Conservation (phyloP, 345 rosid species). For the Conringia planisiliqua region DNA sequence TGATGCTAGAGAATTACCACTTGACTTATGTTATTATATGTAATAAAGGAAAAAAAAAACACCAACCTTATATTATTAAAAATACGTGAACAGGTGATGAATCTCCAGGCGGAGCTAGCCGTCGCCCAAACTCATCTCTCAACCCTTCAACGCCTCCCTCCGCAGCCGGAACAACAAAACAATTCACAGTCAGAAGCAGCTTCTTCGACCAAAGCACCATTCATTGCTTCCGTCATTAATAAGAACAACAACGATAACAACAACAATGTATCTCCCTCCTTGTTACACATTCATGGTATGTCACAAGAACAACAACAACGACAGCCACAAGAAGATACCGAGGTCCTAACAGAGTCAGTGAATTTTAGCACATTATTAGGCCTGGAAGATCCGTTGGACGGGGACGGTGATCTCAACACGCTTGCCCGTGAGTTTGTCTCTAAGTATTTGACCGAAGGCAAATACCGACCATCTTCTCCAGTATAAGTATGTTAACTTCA, state of each 20-base stretch:
- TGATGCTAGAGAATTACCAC: not conserved
- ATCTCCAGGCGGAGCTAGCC: constrained; percentile 71
- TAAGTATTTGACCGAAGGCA: constrained; percentile 43
- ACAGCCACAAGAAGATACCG: not conserved
- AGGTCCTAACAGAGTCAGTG: not conserved
- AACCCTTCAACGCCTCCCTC: constrained; percentile 40
- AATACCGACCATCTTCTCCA: constrained; percentile 31
- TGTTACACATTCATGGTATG: constrained; percentile 17
- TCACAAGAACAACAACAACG: constrained; percentile 14
- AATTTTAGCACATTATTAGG: constrained; percentile 15
- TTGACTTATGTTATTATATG: not conserved
- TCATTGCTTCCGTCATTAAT: constrained; percentile 24
- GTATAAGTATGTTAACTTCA: constrained; percentile 6
- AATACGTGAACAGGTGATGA: constrained; percentile 46
- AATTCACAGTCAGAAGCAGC: constrained; percentile 20
- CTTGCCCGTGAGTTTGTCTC: constrained; percentile 50
- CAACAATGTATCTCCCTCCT: constrained; percentile 29
- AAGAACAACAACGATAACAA: constrained; percentile 19
- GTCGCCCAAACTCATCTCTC: constrained; percentile 53
- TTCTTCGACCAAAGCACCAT: constrained; percentile 19
- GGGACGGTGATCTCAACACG: constrained; percentile 39
- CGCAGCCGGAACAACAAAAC: constrained; percentile 13
- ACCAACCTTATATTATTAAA: not conserved
- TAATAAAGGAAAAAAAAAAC: not conserved
- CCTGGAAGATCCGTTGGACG: constrained; percentile 25